Base-by-base conservation (phyloP, 140 eudicot genomes). In the Senecio squalidus region DNA sequence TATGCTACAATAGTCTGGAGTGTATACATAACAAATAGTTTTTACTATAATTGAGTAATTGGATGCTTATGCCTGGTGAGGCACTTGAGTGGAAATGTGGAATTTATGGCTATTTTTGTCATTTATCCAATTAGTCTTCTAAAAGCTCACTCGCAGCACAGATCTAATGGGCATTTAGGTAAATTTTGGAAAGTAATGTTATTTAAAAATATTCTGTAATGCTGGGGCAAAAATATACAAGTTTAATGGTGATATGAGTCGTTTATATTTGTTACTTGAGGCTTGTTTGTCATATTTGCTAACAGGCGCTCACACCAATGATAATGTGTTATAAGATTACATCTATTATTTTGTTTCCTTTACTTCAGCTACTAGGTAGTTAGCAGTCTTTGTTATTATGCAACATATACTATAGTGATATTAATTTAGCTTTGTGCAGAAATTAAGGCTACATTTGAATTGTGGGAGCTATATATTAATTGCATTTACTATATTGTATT, bases 361-460 rank as follows among this genome's bases (percentile, higher is more conserved):
- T 31, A 10, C 38, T 31, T 46, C 34, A 48, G 5, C 27, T 31
- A 10, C 34, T 34, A 47, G 22, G 1, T 62, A 50, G 2, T 49
- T 36, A 64, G 17, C 6, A 24, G 27, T 23, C 26, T 51, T 34
- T 50, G 8, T 36, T 22, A 33, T 64, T 53, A 16, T 23, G 25
- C 16, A 18, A 65, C 10, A 52, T 51, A 14, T 65, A 34, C 49
- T 33, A 49, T 20, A 48, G 48, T 64, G 38, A 39, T 39, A 34
- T 51, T 40, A 11, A 10, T 57, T 67, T 56, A 56, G 66, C 28
- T 48, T 16, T 30, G 33, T 67, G 50, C n/a, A n/a, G n/a, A n/a
- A n/a, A n/a, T n/a, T n/a, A n/a, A n/a, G n/a, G n/a, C n/a, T 63
- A 56, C 23, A 11, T 39, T 30, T 67, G 13, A 33, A 48, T 55